A percentile compares a stretch with the other conserved stretches of the same genome.
Conservation (phyloP, 1,139 yeast genomes). For the Diutina sp. region DNA sequence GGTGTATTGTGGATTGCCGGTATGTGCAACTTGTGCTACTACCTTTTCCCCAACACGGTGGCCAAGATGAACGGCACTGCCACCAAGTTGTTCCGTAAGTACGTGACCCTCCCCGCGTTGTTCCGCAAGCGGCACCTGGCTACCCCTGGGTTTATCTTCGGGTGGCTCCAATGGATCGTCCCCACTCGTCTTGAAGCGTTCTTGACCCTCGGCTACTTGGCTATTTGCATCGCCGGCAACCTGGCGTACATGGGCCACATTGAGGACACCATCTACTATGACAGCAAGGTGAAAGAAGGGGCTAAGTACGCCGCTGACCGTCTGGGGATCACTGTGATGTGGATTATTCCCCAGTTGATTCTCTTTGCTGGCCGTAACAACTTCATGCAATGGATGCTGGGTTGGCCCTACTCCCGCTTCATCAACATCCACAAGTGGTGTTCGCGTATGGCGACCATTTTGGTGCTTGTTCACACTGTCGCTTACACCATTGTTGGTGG, state of each 20-base stretch:
- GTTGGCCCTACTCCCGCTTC: conserved; percentile 22
- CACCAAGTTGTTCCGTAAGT: conserved; percentile 25
- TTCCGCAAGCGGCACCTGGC: conserved; percentile 28
- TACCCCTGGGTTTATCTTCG: conserved; percentile 6
- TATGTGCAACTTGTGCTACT: conserved; percentile 20
- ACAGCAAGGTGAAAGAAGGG: conserved; percentile 20
- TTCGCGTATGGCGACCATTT: conserved; percentile 30
- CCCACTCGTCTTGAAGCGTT: conserved; percentile 1
- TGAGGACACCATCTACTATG: conserved; percentile 12
- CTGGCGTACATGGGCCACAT: conserved; percentile 10
- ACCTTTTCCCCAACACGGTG: conserved; percentile 22
- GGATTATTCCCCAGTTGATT: not conserved
- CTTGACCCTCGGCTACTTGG: not conserved
- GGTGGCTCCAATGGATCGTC: not conserved
- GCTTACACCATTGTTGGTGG: conserved; percentile 10
- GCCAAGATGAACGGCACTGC: conserved; percentile 18
- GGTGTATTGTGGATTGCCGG: conserved; percentile 30
- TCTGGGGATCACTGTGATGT: conserved; percentile 7
- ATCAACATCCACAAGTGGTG: conserved; percentile 28
- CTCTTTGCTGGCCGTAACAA: conserved; percentile 2
- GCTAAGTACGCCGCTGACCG: conserved; percentile 44
- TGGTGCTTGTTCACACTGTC: conserved; percentile 38
- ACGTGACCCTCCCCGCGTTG: conserved; percentile 36
- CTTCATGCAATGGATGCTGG: conserved; percentile 2
- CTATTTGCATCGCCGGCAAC: not conserved